Base-by-base conservation (phyloP, 208 protist genomes). In the Leishmania major region DNA sequence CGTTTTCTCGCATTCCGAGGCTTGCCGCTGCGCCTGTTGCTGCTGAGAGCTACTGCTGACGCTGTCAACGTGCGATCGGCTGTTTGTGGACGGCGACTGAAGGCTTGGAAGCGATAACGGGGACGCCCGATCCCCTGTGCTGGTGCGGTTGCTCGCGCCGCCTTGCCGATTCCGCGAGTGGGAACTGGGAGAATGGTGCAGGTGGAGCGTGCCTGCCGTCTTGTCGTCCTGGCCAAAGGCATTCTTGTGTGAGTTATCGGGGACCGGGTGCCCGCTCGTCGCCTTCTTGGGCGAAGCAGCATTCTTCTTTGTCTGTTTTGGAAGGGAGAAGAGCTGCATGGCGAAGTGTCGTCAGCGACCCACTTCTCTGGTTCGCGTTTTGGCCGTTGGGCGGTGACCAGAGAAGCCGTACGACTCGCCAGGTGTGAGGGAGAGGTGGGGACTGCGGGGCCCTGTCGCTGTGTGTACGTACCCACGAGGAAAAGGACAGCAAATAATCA, bases 321-420 rank as follows among this genome's bases (percentile, higher is more conserved):
- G 13, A 2, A 53, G 31, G 22, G 40, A 78, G 60, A 64, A 69
- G 35, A 78, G 31, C 0, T 25, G 57, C 75, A 78, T 78, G 72
- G 43, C 8, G 28, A 43, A 35, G 43, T 73, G 22, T 19, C 8
- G 69, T n/a, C 31, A 72, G 22, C 25, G 28, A 37, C 22, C n/a
- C 69, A 13, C 15, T 51, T 47, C 0, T 47, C 0, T 53, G 1
- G 10, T 6, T 73, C 25, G 45, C n/a, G 15, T 15, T 2, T 35
- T 51, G 43, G 66, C 35, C 10, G 37, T 15, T 45, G 25, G 69
- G 43, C 8, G 25, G 43, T 53, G 1, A 51, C 69, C 28, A 51
- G 69, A 73, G 69, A 73, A 19, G 69, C 43, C 43, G 69, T 47
- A n/a, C 7, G 43, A 51, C 69, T 15, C 8, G 8, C 25, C 13